Evolutionary conservation across 371 early-diverging fungal species (phyloP).

Genomic region (Parasitella parasitica): DNA sequence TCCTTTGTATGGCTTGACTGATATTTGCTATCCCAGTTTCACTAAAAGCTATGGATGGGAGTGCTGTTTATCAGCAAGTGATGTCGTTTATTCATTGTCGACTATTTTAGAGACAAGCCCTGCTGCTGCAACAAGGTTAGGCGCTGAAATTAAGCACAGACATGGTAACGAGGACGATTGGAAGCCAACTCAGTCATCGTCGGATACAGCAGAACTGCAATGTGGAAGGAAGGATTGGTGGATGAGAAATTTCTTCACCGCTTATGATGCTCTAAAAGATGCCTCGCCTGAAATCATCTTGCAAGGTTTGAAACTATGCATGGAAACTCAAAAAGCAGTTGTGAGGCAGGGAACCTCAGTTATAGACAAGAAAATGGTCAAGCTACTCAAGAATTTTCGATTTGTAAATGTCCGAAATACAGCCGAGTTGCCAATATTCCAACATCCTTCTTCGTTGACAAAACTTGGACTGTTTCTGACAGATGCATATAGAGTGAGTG

Average conservation of each 20-base stretch:
- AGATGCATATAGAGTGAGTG: conserved; percentile 71
- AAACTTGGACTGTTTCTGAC: conserved; percentile 78
- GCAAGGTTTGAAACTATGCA: conserved; percentile 71
- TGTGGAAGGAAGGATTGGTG: conserved; percentile 52
- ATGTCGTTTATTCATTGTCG: conserved; percentile 76
- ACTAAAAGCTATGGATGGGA: conserved; percentile 79
- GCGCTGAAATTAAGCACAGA: conserved; percentile 13
- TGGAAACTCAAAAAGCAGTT: conserved; percentile 73
- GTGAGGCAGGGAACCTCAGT: conserved; percentile 75
- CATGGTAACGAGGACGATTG: conserved; percentile 31
- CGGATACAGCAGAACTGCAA: conserved; percentile 1
- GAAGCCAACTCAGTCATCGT: neutral
- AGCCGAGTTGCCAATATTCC: conserved; percentile 55
- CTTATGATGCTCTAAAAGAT: conserved; percentile 79
- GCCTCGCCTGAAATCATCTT: conserved; percentile 50
- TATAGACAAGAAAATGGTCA: conserved; percentile 73
- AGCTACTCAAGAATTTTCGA: conserved; percentile 68
- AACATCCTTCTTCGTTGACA: conserved; percentile 61
- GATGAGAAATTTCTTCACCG: conserved; percentile 80
- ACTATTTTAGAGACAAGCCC: conserved; percentile 75
- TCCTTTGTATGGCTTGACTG: conserved; percentile 75
- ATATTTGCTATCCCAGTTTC: conserved; percentile 79
- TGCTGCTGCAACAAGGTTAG: conserved; percentile 42
- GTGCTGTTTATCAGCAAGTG: conserved; percentile 72
- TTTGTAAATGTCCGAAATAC: conserved; percentile 66